These are phyloP conservation scores for Udeniomyces megalosporus DNA, from an alignment of 768 basidiomycete species.

Conservation along the genomic window DNA sequence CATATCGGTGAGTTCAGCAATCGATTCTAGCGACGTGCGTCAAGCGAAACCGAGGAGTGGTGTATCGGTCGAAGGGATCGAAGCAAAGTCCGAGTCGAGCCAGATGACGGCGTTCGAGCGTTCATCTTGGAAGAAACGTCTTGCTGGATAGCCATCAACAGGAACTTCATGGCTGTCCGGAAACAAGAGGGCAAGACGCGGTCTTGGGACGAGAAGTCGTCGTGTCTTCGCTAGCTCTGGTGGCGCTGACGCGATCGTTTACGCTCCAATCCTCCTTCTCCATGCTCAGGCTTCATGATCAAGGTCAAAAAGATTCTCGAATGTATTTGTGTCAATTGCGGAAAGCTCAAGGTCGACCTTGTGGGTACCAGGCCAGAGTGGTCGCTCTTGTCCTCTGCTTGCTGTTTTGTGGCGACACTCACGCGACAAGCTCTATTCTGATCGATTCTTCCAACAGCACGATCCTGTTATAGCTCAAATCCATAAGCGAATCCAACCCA, in stretches of 20 bases:
- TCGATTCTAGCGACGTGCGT: not conserved
- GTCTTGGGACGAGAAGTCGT: too few relatives aligned
- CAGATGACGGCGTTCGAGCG: not conserved
- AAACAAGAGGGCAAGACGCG: too few relatives aligned
- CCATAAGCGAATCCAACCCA: conserved; percentile 23
- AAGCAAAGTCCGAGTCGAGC: not conserved
- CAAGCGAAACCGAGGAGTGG: too few relatives aligned
- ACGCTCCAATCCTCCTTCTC: not conserved
- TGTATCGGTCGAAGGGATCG: not conserved
- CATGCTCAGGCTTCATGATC: conserved; percentile 63
- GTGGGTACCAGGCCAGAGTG: conserved; percentile 53
- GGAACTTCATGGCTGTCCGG: too few relatives aligned
- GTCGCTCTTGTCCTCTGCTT: not conserved
- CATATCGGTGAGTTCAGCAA: conserved; percentile 58
- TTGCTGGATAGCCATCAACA: too few relatives aligned
- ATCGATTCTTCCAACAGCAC: conserved; percentile 16
- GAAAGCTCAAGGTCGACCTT: conserved; percentile 90
- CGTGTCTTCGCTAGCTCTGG: too few relatives aligned
- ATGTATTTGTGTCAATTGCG: conserved; percentile 96
- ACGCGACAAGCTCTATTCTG: conserved; percentile 37
- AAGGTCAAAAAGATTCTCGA: conserved; percentile 99
- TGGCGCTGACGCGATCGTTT: not conserved
- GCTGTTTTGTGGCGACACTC: conserved; percentile 43
- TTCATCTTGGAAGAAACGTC: too few relatives aligned
- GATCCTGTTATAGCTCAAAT: conserved; percentile 23